Evolutionary conservation across 371 early-diverging fungal species (phyloP), one percentile per base, ranked within the genome.

Genomic region (Haplosporangium sp.): DNA sequence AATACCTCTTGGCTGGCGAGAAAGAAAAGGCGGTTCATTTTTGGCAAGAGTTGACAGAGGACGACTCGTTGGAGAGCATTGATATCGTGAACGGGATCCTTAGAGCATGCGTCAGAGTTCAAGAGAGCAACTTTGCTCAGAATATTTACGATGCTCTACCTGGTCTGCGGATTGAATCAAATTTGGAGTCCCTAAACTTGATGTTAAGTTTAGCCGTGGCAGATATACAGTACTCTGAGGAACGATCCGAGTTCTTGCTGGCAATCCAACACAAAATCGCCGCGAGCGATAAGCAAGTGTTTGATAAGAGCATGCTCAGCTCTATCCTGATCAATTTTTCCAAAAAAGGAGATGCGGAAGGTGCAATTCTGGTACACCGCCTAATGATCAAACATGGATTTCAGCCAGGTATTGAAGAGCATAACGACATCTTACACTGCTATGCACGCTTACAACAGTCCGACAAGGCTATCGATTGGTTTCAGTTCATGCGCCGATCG

Each of bases 301-400:
- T 62, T 60, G 66, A 65, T 19, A 59, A 53, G 58, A 11, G 34
- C 15, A 61, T 72, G 17, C 75, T 81, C 19, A 65, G 71, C 35
- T 75, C 75, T 9, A 74, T 81, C 56, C 47, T 75, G 55, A 35
- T 60, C 48, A 35, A 62, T 11, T 81, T 81, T 61, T 67, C 72
- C 2, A 81, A 81, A 45, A 75, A 81, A 55, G 82, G 82, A 4
- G 82, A 81, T 69, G 62, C 59, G 0, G 82, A 81, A 11, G 69
- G 82, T 19, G 82, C 76, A 8, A 61, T 74, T n/a, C 34, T 71
- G 48, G 65, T 67, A 1, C 45, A 65, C 34, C 62, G 65, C 3
- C 35, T 81, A 52, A 81, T 75, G 76, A 27, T 27, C 7, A 52
- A 53, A 4, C 55, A 75, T 35, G 82, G 75, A 38, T 65, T 65